phyloP scores from a whole-genome alignment of 345 rosid genomes.

The Syzygium grande region DNA sequence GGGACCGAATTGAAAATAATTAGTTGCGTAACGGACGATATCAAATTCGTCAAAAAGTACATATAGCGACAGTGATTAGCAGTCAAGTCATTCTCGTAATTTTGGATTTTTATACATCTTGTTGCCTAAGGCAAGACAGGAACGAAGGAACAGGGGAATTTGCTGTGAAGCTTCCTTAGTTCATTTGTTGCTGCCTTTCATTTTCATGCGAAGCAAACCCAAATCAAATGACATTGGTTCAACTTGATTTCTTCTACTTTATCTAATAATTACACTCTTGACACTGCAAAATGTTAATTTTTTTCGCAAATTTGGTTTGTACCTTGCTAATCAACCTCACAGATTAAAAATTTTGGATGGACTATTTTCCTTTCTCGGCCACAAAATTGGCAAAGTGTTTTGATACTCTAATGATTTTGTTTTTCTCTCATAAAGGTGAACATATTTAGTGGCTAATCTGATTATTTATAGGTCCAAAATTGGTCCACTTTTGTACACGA shows the following conservation, averaged over 20 bases:
- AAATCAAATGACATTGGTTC: not conserved
- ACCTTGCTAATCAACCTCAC: not conserved
- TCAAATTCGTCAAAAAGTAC: not conserved
- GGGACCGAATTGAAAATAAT: not conserved
- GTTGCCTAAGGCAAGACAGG: not conserved
- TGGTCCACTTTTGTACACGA: not conserved
- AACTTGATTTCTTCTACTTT: not conserved
- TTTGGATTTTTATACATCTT: not conserved
- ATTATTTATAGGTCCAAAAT: not conserved
- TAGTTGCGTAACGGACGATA: not conserved
- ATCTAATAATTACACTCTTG: not conserved
- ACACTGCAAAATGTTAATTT: not conserved
- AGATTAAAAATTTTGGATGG: not conserved
- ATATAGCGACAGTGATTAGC: not conserved
- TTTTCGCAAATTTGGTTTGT: not conserved
- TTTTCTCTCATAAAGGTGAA: not conserved
- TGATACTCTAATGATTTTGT: not conserved
- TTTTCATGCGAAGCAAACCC: not conserved
- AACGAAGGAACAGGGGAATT: not conserved
- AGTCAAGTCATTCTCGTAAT: not conserved
- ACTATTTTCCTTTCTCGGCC: not conserved
- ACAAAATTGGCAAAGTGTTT: not conserved
- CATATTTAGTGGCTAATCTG: not conserved
- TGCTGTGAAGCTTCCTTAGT: not conserved
- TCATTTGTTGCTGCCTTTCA: not conserved